Evolutionary conservation across 1,284 basidiomycete genomes (phyloP).

Genomic region (Coniophora puteana): DNA sequence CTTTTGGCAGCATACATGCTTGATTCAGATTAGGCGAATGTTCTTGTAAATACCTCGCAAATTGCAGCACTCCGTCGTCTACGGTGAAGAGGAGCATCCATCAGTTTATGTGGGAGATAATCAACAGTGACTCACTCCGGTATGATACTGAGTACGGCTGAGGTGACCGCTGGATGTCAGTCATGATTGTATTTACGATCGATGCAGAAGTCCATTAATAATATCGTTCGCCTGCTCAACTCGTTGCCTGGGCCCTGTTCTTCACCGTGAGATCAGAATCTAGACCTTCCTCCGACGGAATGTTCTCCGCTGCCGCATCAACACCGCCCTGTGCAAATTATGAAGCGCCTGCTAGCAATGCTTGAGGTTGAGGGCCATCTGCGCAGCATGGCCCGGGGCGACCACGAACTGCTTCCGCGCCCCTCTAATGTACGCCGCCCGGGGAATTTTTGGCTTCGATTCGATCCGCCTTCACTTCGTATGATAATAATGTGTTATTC

Average conservation of each 20-base stretch:
- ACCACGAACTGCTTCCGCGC: conserved; percentile 25
- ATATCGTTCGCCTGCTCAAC: conserved; percentile 17
- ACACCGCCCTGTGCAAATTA: conserved; percentile 24
- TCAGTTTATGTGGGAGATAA: background rate
- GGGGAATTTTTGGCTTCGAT: too few species aligned
- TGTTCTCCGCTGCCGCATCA: conserved; percentile 14
- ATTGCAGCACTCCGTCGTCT: background rate
- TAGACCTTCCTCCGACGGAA: conserved; percentile 14
- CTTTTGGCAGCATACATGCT: too few species aligned
- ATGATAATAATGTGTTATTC: background rate
- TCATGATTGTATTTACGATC: too few species aligned
- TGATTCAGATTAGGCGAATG: too few species aligned
- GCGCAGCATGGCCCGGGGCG: conserved; percentile 30
- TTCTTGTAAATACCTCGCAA: conserved; percentile 1
- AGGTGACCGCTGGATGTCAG: too few species aligned
- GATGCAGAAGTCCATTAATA: too few species aligned
- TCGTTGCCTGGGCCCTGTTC: conserved; percentile 21
- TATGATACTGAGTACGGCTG: too few species aligned
- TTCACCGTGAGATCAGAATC: conserved; percentile 15
- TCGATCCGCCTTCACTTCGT: background rate
- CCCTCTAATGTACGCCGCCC: too few species aligned
- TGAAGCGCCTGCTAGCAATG: conserved; percentile 19
- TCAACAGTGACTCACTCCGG: background rate
- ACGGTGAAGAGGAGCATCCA: background rate
- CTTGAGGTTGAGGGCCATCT: conserved; percentile 24